Conservation (phyloP, 2,329 filamentous ascomycete genomes). For the Verticillium klebahnii region DNA sequence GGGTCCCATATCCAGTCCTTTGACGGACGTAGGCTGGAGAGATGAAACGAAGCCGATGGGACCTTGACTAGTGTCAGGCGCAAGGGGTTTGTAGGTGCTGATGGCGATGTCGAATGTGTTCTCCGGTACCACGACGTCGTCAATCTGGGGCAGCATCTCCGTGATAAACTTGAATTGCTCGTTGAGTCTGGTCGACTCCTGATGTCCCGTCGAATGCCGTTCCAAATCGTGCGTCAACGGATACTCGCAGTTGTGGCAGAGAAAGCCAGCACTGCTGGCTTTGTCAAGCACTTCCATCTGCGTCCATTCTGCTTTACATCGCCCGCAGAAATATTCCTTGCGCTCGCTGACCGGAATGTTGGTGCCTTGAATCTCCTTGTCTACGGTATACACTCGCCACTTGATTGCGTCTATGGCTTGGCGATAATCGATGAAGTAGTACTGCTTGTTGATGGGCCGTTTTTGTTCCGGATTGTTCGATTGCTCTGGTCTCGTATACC, state of each 20-base stretch:
- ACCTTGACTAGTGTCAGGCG: conserved; percentile 54
- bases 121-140: conserved; percentile 67
- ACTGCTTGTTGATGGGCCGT: conserved; percentile 79
- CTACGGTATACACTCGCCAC: conserved; percentile 83
- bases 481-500: conserved; percentile 11
- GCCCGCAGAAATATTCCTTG: conserved; percentile 83
- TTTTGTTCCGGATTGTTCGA: conserved; percentile 56
- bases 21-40: conserved; percentile 62
- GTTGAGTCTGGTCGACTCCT: conserved; percentile 70
- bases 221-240: conserved; percentile 62
- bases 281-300: conserved; percentile 83
- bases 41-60: conserved; percentile 34
- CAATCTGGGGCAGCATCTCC: conserved; percentile 70
- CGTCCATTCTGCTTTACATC: conserved; percentile 83
- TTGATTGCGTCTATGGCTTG: conserved; percentile 95
- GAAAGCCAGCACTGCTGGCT: conserved; percentile 65
- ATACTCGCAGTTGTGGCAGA: conserved; percentile 73
- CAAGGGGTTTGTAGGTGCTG: conserved; percentile 41
- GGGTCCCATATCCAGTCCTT: conserved; percentile 61
- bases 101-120: conserved; percentile 70
- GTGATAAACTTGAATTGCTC: conserved; percentile 76
- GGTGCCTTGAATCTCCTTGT: conserved; percentile 81
- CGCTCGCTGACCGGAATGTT: conserved; percentile 77
- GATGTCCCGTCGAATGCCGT: conserved; percentile 64
- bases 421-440: conserved; percentile 96